These are phyloP conservation scores for Sporothrix brasiliensis DNA, from an alignment of 2,329 filamentous ascomycete genomes.

Conservation along the genomic window DNA sequence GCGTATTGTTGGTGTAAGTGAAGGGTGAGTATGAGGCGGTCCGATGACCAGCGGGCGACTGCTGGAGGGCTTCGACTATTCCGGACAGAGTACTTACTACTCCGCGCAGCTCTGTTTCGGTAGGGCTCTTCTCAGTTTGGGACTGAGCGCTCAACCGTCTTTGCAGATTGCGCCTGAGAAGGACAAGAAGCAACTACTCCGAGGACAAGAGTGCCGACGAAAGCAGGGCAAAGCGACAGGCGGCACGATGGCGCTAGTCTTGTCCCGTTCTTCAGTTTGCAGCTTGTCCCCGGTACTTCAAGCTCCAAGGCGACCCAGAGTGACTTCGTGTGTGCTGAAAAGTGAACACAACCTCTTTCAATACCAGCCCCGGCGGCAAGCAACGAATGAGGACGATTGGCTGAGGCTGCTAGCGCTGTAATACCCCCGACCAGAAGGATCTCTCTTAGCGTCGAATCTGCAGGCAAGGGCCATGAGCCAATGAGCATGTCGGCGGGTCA, in stretches of 20 bases:
- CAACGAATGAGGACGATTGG: constrained; percentile 32
- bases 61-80: no score
- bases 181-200: no score
- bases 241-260: background rate
- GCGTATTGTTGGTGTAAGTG: constrained; percentile 15
- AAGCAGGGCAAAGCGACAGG: background rate
- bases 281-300: background rate
- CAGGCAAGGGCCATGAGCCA: constrained; percentile 19
- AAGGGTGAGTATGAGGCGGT: background rate
- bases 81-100: background rate
- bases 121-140: background rate
- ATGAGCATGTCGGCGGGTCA: constrained; percentile 19
- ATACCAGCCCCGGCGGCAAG: constrained; percentile 29
- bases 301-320: constrained; percentile 1
- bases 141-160: background rate
- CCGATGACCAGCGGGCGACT: background rate
- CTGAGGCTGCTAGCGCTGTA: constrained; percentile 24
- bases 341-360: background rate
- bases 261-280: no score
- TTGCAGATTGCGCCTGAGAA: background rate
- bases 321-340: constrained; percentile 21
- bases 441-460: constrained; percentile 24
- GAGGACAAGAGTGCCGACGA: no score
- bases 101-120: background rate
- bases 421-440: constrained; percentile 15